These are phyloP conservation scores for Scalesia atractyloides DNA, from an alignment of 129 eudicot genomes.

Conservation along the genomic window DNA sequence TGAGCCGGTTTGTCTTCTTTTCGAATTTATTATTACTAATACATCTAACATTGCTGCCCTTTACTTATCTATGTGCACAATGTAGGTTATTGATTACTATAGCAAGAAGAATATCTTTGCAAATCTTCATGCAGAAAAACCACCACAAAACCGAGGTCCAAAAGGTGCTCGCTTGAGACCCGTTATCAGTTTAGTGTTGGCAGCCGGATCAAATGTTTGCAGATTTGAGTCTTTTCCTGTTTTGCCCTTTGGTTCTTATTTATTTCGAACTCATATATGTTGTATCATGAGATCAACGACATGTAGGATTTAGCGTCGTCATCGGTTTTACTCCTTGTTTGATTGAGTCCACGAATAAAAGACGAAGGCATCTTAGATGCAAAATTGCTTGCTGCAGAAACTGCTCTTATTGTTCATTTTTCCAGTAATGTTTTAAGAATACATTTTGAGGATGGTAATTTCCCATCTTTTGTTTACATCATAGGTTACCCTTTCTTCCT, in stretches of 20 bases:
- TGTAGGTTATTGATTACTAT: too few species aligned
- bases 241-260: too few species aligned
- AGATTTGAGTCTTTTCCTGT: too few species aligned
- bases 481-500: not conserved
- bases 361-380: slow-evolving; percentile 15
- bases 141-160: too few species aligned
- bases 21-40: not conserved
- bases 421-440: too few species aligned
- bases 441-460: not conserved
- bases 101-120: too few species aligned
- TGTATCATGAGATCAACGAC: too few species aligned
- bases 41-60: not conserved
- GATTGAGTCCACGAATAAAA: slow-evolving; percentile 25
- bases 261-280: too few species aligned
- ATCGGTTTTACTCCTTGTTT: slow-evolving; percentile 9
- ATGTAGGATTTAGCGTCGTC: slow-evolving; percentile 28
- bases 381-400: slow-evolving; percentile 12
- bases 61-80: slow-evolving; percentile 12
- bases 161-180: too few species aligned
- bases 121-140: too few species aligned
- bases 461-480: not conserved
- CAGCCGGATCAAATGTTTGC: too few species aligned
- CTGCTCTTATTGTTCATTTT: not conserved
- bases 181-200: too few species aligned
- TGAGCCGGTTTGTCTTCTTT: slow-evolving; percentile 63